Evolutionary conservation across 2,329 filamentous ascomycete species (phyloP).

Genomic region (Rutstroemia sp.): DNA sequence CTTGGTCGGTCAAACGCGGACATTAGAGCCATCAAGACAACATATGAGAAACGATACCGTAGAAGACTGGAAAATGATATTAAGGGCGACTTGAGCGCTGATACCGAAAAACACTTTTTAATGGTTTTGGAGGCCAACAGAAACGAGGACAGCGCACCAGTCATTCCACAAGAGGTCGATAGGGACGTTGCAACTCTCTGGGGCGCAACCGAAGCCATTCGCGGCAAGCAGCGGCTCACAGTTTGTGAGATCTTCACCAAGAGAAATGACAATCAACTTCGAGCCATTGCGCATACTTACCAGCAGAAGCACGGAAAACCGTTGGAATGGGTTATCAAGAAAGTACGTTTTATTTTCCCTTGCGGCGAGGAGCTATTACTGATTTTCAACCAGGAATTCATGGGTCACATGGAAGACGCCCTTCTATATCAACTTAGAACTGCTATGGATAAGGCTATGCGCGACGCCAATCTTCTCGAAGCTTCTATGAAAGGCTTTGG

Average conservation of each 20-base stretch:
- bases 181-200: slow-evolving; percentile 70
- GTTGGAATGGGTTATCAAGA: slow-evolving; percentile 67
- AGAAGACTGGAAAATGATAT: slow-evolving; percentile 65
- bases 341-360: slow-evolving; percentile 36
- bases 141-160: slow-evolving; percentile 68
- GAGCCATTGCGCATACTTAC: slow-evolving; percentile 73
- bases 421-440: slow-evolving; percentile 71
- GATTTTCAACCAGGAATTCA: slow-evolving; percentile 55
- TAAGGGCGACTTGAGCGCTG: slow-evolving; percentile 71
- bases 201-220: slow-evolving; percentile 64
- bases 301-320: slow-evolving; percentile 61
- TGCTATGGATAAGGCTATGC: slow-evolving; percentile 73
- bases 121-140: slow-evolving; percentile 70
- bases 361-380: slow-evolving; percentile 10
- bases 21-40: slow-evolving; percentile 73
- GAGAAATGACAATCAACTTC: slow-evolving; percentile 74
- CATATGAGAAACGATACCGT: slow-evolving; percentile 62
- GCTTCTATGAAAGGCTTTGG: slow-evolving; percentile 80
- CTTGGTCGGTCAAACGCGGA: slow-evolving; percentile 81
- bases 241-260: slow-evolving; percentile 73
- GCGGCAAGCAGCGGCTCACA: slow-evolving; percentile 59
- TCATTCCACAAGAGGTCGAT: slow-evolving; percentile 67
- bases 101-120: slow-evolving; percentile 79
- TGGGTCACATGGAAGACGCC: slow-evolving; percentile 85
- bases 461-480: slow-evolving; percentile 77